Conservation (phyloP, 768 basidiomycete species). For the Leucogyrophana mollusca region DNA sequence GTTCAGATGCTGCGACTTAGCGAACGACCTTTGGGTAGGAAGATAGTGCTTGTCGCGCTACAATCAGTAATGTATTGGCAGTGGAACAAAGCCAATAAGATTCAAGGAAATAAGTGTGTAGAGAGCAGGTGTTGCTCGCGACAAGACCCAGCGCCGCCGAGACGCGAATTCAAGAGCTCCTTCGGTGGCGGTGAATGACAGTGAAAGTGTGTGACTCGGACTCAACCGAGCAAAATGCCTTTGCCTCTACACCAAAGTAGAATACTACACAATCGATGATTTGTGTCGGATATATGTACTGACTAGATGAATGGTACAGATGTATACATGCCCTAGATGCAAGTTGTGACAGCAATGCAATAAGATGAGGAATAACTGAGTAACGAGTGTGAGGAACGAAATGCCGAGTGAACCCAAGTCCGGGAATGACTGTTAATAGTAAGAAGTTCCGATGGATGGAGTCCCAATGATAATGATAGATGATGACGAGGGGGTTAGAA, state of each 20-base stretch:
- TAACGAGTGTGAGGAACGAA: too few relatives aligned
- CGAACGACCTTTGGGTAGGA: not conserved
- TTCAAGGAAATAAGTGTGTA: too few relatives aligned
- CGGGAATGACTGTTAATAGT: constrained; percentile 4
- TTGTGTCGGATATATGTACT: not conserved
- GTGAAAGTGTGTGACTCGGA: too few relatives aligned
- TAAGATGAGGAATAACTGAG: not conserved
- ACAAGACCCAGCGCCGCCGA: too few relatives aligned
- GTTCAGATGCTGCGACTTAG: not conserved
- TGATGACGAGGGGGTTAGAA: constrained; percentile 28
- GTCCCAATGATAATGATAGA: constrained; percentile 9
- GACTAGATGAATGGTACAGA: constrained; percentile 2
- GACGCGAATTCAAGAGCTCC: too few relatives aligned
- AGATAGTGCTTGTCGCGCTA: not conserved
- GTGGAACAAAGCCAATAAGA: too few relatives aligned
- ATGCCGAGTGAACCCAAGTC: not conserved
- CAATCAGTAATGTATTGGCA: not conserved
- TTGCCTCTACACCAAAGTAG: too few relatives aligned
- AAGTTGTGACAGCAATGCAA: too few relatives aligned
- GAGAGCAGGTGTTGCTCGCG: too few relatives aligned
- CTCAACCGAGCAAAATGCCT: too few relatives aligned
- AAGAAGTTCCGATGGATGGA: constrained; percentile 2
- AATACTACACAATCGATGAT: not conserved
- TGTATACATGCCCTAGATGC: not conserved
- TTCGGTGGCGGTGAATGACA: too few relatives aligned